These are phyloP conservation scores for Exophiala calicioides DNA, from an alignment of 2,329 filamentous ascomycete genomes.

Conservation along the genomic window DNA sequence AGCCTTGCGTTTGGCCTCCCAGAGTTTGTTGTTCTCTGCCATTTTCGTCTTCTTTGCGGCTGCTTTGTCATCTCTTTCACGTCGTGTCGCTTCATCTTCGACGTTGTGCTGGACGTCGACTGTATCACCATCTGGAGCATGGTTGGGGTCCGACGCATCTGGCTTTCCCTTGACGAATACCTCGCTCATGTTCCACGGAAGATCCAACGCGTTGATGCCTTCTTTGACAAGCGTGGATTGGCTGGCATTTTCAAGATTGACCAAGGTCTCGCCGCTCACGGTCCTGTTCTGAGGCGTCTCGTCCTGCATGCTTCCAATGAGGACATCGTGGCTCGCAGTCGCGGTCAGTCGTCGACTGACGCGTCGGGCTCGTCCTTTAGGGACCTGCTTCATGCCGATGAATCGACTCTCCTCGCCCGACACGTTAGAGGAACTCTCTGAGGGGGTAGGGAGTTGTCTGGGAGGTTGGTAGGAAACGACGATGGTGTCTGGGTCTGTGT, in stretches of 20 bases:
- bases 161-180: slow-evolving; percentile 19
- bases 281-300: slow-evolving; percentile 32
- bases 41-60: slow-evolving; percentile 32
- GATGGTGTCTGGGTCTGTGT: slow-evolving; percentile 26
- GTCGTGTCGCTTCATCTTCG: slow-evolving; percentile 33
- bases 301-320: slow-evolving; percentile 33
- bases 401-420: slow-evolving; percentile 28
- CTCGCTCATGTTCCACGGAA: slow-evolving; percentile 34
- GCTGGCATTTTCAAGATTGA: slow-evolving; percentile 43
- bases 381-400: slow-evolving; percentile 24
- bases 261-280: slow-evolving; percentile 40
- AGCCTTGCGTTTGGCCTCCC: slow-evolving; percentile 30
- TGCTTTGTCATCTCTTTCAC: slow-evolving; percentile 36
- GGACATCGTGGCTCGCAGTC: slow-evolving; percentile 29
- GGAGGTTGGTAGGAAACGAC: slow-evolving; percentile 12
- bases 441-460: slow-evolving; percentile 33
- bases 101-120: slow-evolving; percentile 3
- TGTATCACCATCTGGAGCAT: slow-evolving; percentile 15
- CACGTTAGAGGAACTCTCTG: slow-evolving; percentile 33
- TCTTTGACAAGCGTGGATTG: slow-evolving; percentile 41
- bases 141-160: slow-evolving; percentile 5
- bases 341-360: slow-evolving; percentile 19
- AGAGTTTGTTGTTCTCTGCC: slow-evolving; percentile 29
- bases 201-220: slow-evolving; percentile 45
- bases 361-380: slow-evolving; percentile 29